Percentiles rank a stretch among this genome's conserved stretches.
Conservation (phyloP, 1,284 basidiomycete genomes). For the Amylostereum areolatum region DNA sequence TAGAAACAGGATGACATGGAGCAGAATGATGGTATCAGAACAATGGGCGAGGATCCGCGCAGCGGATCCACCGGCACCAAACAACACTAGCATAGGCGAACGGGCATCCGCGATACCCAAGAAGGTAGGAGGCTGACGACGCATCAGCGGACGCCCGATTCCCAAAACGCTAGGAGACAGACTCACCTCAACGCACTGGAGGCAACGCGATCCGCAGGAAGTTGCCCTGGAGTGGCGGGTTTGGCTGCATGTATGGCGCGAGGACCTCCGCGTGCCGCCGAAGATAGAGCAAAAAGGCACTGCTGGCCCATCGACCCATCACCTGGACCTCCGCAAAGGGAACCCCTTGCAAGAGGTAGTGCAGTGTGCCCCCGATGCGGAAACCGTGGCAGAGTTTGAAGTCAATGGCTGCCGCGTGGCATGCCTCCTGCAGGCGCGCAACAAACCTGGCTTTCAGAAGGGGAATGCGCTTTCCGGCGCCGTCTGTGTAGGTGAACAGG, state of each 20-base stretch:
- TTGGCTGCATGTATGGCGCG: slow-evolving; percentile 17
- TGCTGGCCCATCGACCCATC: slow-evolving; percentile 27
- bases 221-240: no score
- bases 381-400: slow-evolving; percentile 28
- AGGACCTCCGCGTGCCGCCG: slow-evolving; percentile 14
- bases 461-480: slow-evolving; percentile 11
- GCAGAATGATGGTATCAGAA: no score
- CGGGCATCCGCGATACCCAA: no score
- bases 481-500: slow-evolving; percentile 12
- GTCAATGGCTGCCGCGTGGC: slow-evolving; percentile 10
- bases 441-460: slow-evolving; percentile 25
- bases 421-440: slow-evolving; percentile 13
- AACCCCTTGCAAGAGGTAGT: slow-evolving; percentile 28
- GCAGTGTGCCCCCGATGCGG: slow-evolving; percentile 31
- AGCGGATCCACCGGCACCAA: no score
- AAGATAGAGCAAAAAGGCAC: slow-evolving; percentile 23
- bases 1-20: no score
- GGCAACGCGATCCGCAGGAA: no score
- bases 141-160: no score
- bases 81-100: no score
- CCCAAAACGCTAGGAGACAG: no score
- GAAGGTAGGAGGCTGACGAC: no score
- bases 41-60: no score
- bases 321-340: slow-evolving; percentile 30
- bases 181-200: no score